Percentiles rank a stretch among this genome's conserved stretches.
phyloP scores from a whole-genome alignment of 345 rosid genomes.

The Syzygium jambos region DNA sequence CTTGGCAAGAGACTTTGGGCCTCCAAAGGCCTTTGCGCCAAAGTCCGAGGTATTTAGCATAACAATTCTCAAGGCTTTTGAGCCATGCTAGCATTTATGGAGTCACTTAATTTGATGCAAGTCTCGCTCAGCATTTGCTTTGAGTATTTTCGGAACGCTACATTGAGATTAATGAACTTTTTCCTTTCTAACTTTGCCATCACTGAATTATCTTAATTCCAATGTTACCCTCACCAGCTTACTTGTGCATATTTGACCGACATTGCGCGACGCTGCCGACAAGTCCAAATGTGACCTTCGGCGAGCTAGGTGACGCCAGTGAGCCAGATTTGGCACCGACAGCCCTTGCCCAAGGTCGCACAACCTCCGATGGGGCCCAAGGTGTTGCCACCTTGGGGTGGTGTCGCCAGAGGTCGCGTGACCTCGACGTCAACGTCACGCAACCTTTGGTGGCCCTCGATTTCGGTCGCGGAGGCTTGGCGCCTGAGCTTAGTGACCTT shows the following conservation, averaged over 20 bases:
- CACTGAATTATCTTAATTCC: neutral
- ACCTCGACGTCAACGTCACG: neutral
- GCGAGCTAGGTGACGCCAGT: neutral
- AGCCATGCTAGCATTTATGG: neutral
- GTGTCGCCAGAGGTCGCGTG: too few species aligned
- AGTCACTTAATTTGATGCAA: too few species aligned
- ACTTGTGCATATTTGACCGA: neutral
- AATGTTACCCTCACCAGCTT: neutral
- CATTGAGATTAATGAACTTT: neutral
- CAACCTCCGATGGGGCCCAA: neutral
- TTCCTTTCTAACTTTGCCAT: neutral
- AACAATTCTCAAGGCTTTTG: neutral
- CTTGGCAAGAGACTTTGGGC: too few species aligned
- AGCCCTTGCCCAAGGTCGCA: neutral
- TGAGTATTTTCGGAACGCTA: neutral
- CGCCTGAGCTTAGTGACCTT: neutral
- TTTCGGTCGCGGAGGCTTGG: neutral
- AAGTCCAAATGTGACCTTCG: neutral
- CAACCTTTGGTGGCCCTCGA: neutral
- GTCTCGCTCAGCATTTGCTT: too few species aligned
- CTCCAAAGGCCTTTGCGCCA: neutral
- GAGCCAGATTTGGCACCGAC: neutral
- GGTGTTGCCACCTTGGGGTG: neutral
- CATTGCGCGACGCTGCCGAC: rapidly evolving
- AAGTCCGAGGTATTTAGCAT: neutral